Conservation (phyloP, 1,284 basidiomycete genomes). For the Cystobasidium pallidum region DNA sequence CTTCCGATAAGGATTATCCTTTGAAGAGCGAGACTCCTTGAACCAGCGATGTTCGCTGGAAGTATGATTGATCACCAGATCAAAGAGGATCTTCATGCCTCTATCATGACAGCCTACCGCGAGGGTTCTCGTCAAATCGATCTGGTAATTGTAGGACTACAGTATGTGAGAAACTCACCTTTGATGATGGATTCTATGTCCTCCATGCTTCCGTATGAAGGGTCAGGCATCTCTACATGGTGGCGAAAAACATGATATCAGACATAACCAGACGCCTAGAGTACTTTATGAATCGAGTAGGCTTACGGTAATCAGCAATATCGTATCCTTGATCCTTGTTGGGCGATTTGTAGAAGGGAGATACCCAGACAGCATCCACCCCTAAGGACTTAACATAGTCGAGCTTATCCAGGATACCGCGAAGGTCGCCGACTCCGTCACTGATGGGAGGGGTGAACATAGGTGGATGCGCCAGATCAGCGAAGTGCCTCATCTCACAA, state of each 20-base stretch:
- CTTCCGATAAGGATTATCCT: slow-evolving; percentile 66
- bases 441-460: slow-evolving; percentile 16
- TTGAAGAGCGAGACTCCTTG: slow-evolving; percentile 66
- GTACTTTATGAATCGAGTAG: not conserved
- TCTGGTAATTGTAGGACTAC: no score
- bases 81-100: slow-evolving; percentile 60
- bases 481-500: not conserved
- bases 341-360: slow-evolving; percentile 35
- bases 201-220: slow-evolving; percentile 30
- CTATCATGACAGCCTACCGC: slow-evolving; percentile 63
- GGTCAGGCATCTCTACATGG: slow-evolving; percentile 33
- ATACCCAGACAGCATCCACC: slow-evolving; percentile 69
- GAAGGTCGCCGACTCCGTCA: slow-evolving; percentile 70
- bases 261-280: not conserved
- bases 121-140: not conserved
- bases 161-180: slow-evolving; percentile 52
- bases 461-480: no score
- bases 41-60: slow-evolving; percentile 72
- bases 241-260: slow-evolving; percentile 6
- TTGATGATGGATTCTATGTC: slow-evolving; percentile 40
- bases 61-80: slow-evolving; percentile 44
- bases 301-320: slow-evolving; percentile 53
- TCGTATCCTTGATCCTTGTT: slow-evolving; percentile 50
- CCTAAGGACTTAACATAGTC: slow-evolving; percentile 73
- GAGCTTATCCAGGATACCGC: slow-evolving; percentile 68